Evolutionary conservation across 495 filamentous ascomycete genomes (phyloP).

Genomic region (Hypoxylon subgilvum): DNA sequence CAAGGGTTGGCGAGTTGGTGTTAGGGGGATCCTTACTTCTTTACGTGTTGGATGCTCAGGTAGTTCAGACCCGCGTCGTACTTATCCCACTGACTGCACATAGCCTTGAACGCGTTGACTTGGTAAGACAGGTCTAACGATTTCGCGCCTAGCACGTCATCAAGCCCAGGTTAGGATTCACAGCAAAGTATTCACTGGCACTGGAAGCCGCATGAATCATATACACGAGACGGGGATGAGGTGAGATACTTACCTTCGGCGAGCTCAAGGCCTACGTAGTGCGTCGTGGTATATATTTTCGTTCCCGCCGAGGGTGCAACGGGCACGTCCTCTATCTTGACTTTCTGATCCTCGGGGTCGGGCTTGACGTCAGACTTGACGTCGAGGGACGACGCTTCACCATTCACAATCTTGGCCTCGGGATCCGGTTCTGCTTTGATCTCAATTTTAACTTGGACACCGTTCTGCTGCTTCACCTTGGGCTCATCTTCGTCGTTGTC

Average conservation of each 20-base stretch:
- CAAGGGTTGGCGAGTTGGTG: slow-evolving; percentile 19
- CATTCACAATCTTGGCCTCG: slow-evolving; percentile 52
- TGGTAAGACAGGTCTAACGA: slow-evolving; percentile 73
- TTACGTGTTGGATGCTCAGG: slow-evolving; percentile 73
- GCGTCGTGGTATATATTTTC: slow-evolving; percentile 82
- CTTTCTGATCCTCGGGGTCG: slow-evolving; percentile 42
- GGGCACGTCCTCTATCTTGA: slow-evolving; percentile 29
- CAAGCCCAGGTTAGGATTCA: slow-evolving; percentile 45
- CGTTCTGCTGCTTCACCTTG: slow-evolving; percentile 59
- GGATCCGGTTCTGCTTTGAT: slow-evolving; percentile 49
- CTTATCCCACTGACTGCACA: slow-evolving; percentile 68
- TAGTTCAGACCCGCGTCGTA: slow-evolving; percentile 62
- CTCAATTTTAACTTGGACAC: slow-evolving; percentile 38
- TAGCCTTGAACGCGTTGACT: slow-evolving; percentile 74
- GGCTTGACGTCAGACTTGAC: slow-evolving; percentile 32
- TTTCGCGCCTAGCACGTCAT: slow-evolving; percentile 53
- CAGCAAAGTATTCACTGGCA: slow-evolving; percentile 43
- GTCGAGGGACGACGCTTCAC: slow-evolving; percentile 27
- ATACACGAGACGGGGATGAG: slow-evolving; percentile 52
- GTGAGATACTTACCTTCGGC: slow-evolving; percentile 62
- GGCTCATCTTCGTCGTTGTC: slow-evolving; percentile 44
- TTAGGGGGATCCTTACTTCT: slow-evolving; percentile 63
- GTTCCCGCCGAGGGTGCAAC: slow-evolving; percentile 22
- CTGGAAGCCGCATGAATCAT: slow-evolving; percentile 59
- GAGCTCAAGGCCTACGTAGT: slow-evolving; percentile 83